These are phyloP conservation scores for Yamagishiella unicocca DNA, from an alignment of 139 green algal species.

Conservation along the genomic window DNA sequence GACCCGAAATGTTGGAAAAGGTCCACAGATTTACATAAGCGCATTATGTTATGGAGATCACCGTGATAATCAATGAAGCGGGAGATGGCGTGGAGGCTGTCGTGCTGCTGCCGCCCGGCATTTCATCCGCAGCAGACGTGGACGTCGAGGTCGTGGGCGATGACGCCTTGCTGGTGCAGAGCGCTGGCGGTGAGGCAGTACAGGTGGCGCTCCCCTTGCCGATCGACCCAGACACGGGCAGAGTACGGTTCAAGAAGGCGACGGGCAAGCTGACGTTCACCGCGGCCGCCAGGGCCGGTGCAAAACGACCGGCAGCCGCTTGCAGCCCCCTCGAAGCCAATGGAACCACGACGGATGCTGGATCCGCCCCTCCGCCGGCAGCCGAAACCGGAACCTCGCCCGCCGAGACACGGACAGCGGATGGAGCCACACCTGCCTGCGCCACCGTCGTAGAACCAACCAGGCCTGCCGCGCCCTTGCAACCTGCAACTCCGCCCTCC, in stretches of 20 bases:
- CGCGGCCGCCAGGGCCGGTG: background rate
- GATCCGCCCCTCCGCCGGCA: too few species aligned
- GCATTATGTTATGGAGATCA: background rate
- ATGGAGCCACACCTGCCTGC: too few species aligned
- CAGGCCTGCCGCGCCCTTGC: too few species aligned
- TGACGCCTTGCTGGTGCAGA: background rate
- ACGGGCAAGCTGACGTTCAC: slow-evolving; percentile 23
- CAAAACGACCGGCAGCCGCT: background rate
- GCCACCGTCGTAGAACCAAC: too few species aligned
- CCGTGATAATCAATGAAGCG: background rate
- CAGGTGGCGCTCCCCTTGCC: background rate
- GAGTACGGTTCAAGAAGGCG: background rate
- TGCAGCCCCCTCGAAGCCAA: too few species aligned
- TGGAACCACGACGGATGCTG: too few species aligned
- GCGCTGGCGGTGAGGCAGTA: background rate
- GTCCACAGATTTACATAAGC: too few species aligned
- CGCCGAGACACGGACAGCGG: too few species aligned
- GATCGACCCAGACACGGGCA: slow-evolving; percentile 2
- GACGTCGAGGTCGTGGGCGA: slow-evolving; percentile 12
- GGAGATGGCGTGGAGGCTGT: background rate
- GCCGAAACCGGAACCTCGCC: too few species aligned
- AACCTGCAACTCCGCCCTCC: too few species aligned
- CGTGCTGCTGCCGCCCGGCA: background rate
- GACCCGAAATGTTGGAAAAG: too few species aligned
- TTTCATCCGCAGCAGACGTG: background rate